phyloP scores from a whole-genome alignment of 2,329 filamentous ascomycete genomes.

The Cladorrhinum sp. region DNA sequence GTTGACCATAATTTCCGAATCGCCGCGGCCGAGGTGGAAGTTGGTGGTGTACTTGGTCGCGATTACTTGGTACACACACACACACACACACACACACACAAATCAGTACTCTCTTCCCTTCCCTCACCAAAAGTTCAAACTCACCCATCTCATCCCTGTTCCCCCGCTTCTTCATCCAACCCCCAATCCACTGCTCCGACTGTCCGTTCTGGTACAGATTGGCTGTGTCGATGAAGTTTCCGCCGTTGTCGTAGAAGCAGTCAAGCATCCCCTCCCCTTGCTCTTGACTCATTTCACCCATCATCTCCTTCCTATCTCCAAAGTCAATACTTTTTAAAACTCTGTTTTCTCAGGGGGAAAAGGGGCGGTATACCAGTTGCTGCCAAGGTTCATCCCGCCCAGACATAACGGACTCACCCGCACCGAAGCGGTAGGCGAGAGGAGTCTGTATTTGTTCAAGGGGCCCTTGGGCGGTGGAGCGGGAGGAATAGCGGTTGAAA shows the following conservation, averaged over 20 bases:
- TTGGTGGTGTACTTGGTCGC: constrained; percentile 67
- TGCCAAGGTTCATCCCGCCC: constrained; percentile 63
- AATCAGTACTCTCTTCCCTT: too few relatives aligned
- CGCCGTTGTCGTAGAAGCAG: constrained; percentile 35
- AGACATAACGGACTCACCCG: constrained; percentile 66
- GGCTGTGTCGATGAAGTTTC: constrained; percentile 72
- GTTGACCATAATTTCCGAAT: constrained; percentile 48
- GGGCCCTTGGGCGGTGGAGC: constrained; percentile 44
- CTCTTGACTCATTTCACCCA: constrained; percentile 4
- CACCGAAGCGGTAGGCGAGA: constrained; percentile 63
- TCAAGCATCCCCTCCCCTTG: constrained; percentile 6
- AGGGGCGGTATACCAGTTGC: constrained; percentile 25
- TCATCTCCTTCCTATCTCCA: background rate
- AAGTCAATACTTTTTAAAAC: background rate
- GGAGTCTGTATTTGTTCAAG: constrained; percentile 35
- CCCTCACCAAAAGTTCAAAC: too few relatives aligned
- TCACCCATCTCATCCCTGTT: constrained; percentile 59
- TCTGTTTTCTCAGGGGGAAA: too few relatives aligned
- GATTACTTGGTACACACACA: too few relatives aligned
- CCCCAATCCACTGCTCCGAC: constrained; percentile 64
- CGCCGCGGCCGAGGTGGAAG: constrained; percentile 38
- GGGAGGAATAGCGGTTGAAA: constrained; percentile 44
- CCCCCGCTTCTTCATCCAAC: constrained; percentile 65
- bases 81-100: too few relatives aligned
- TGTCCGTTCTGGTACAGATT: constrained; percentile 65